Conservation (phyloP, 2,329 filamentous ascomycete species). For the Phaeomoniella chlamydospora region DNA sequence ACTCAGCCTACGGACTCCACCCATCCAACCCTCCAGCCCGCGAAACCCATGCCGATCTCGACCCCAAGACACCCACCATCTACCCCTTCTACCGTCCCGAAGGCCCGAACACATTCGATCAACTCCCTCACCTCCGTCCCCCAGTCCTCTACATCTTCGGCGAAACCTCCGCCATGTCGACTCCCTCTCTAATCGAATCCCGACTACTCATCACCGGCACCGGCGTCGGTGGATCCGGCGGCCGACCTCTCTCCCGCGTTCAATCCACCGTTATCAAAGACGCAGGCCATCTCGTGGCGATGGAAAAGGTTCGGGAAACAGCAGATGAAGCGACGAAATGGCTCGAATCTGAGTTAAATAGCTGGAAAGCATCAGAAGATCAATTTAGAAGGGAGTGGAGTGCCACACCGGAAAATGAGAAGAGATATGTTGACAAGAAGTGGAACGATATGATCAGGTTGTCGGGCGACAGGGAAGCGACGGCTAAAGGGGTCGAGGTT, state of each 20-base stretch:
- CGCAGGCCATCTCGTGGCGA: constrained; percentile 12
- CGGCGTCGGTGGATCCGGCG: constrained; percentile 25
- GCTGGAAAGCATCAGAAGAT: constrained; percentile 10
- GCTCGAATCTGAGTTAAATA: constrained; percentile 10
- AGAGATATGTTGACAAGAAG: constrained; percentile 10
- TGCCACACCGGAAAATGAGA: constrained; percentile 8
- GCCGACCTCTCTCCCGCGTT: constrained; percentile 37
- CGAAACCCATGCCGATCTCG: constrained; percentile 30
- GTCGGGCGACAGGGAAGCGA: neutral
- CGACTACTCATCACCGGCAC: constrained; percentile 25
- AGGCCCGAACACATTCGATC: constrained; percentile 19
- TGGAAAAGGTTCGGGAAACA: constrained; percentile 13
- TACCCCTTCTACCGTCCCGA: constrained; percentile 31
- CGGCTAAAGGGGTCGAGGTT: too few relatives aligned
- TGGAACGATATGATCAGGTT: constrained; percentile 4
- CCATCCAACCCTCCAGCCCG: constrained; percentile 20
- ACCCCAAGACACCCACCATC: constrained; percentile 14
- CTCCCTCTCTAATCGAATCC: constrained; percentile 20
- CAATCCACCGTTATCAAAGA: constrained; percentile 11
- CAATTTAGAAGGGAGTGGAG: constrained; percentile 9
- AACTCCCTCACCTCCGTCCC: constrained; percentile 27
- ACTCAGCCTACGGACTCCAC: constrained; percentile 42
- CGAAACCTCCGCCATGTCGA: constrained; percentile 25
- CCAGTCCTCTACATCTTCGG: constrained; percentile 30
- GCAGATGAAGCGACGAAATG: constrained; percentile 9